phyloP scores from a whole-genome alignment of 495 filamentous ascomycete species.

The Penicillium manginii region DNA sequence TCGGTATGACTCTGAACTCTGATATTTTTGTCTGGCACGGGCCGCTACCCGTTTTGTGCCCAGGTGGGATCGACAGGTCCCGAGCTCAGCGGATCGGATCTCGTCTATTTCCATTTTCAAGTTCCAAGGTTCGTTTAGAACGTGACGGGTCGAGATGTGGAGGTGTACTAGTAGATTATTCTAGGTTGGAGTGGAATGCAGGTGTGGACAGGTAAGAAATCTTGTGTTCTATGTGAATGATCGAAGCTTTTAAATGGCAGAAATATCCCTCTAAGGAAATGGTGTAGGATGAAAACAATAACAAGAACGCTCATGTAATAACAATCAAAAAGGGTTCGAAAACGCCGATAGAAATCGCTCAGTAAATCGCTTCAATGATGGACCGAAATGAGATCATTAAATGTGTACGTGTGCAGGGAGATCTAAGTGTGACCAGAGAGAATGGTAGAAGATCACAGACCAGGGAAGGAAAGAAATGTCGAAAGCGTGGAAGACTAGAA shows the following conservation, averaged over 20 bases:
- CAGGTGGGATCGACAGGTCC: slow-evolving; percentile 5
- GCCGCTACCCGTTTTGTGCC: background rate
- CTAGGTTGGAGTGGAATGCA: background rate
- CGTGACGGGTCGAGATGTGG: no score
- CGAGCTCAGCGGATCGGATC: slow-evolving; percentile 3
- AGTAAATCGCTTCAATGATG: slow-evolving; percentile 1
- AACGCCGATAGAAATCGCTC: slow-evolving; percentile 5
- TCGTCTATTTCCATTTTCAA: background rate
- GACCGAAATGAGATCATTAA: slow-evolving; percentile 1
- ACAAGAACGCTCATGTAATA: background rate
- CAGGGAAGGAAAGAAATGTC: background rate
- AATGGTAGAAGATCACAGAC: slow-evolving; percentile 5
- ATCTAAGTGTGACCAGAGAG: background rate
- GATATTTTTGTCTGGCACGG: background rate
- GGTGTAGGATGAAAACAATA: background rate
- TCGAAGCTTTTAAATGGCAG: slow-evolving; percentile 2
- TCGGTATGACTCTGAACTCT: no score
- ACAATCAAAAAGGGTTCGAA: background rate
- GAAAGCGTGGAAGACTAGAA: slow-evolving; percentile 55
- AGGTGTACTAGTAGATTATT: background rate
- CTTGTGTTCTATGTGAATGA: slow-evolving; percentile 1
- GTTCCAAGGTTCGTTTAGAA: no score
- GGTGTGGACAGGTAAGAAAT: background rate
- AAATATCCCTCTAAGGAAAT: slow-evolving; percentile 6
- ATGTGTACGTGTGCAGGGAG: background rate